Base-by-base conservation (phyloP, 176 grass and related monocot genomes). In the Carex myosuroides region DNA sequence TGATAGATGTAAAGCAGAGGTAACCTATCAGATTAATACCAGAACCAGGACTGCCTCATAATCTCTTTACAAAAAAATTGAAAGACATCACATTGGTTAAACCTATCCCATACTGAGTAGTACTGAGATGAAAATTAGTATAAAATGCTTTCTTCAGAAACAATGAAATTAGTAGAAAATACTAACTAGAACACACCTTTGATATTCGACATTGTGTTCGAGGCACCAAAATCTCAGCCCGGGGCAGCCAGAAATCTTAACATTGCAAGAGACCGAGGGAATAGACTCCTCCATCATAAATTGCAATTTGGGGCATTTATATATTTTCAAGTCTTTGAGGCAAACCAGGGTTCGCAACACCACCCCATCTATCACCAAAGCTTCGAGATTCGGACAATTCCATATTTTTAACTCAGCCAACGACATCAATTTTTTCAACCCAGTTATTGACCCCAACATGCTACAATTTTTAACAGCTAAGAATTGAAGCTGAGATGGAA, bases 141-240 rank as follows among this genome's bases (percentile, higher is more conserved):
- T 39, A 39, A 39, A 39, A 39, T 39, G 5, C 37, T 39, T 33
- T 33, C 42, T 44, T 44, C 42, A 44, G 0, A 44, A 48, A 20
- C 6, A 81, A 42, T 10, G 22, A 60, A n/a, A 48, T 48, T 48
- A 48, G 2, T 64, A 64, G 62, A 64, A 79, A 79, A 33, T 79
- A 24, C 22, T 42, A 81, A 81, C 32, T 39, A 44, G 22, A 63
- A 42, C 56, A 22, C 17, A 81, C 79, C 57, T 64, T 81, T 44
- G 58, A 81, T 81, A 81, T 61, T 81, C 58, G 12, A 81, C 10
- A 81, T 81, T 81, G 37, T 81, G 79, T 81, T 81, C 13, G 24
- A 81, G 79, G 39, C 79, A 81, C 79, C 79, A 81, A 37, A 64
- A 10, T 81, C 79, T 81, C 32, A 81, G n/a, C 35, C 56, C 30